phyloP scores from a whole-genome alignment of 2,329 filamentous ascomycete species.

The Curvularia eragrostidis region DNA sequence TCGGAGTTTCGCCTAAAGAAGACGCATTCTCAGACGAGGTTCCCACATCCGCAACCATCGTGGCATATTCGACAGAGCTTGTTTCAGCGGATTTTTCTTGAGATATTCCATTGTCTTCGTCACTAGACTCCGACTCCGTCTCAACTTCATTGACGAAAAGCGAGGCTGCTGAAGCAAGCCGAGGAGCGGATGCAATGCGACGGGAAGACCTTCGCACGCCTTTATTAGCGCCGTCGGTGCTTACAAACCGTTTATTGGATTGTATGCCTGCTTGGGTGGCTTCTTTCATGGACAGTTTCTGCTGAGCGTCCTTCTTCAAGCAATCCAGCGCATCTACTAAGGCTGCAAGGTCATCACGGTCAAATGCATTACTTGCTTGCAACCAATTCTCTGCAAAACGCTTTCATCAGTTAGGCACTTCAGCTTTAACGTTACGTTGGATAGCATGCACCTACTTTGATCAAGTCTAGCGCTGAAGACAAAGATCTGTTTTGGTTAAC shows the following conservation, averaged over 20 bases:
- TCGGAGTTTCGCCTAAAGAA: background rate
- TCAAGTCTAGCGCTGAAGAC: slow-evolving; percentile 6
- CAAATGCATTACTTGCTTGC: slow-evolving; percentile 4
- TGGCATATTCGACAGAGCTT: background rate
- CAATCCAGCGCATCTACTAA: slow-evolving; percentile 8
- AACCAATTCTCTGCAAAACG: slow-evolving; percentile 7
- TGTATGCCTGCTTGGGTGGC: slow-evolving; percentile 1
- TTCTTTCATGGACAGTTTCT: slow-evolving; percentile 6
- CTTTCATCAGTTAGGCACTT: background rate
- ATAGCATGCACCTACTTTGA: slow-evolving; percentile 2
- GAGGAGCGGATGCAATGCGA: slow-evolving; percentile 1
- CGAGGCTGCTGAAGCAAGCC: background rate
- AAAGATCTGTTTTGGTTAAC: background rate
- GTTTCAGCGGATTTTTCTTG: background rate
- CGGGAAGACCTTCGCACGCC: slow-evolving; percentile 8
- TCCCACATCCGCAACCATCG: background rate
- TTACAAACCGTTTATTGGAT: background rate
- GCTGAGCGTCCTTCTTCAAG: slow-evolving; percentile 7
- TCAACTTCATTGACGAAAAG: slow-evolving; percentile 6
- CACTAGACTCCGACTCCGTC: slow-evolving; percentile 3
- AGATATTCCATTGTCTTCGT: background rate
- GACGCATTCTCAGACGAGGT: background rate
- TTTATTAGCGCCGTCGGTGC: slow-evolving; percentile 1
- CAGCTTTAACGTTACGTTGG: background rate
- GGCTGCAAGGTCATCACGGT: slow-evolving; percentile 5